Evolutionary conservation across 208 protist species (phyloP).

Genomic region (Perkinsela sp.): DNA sequence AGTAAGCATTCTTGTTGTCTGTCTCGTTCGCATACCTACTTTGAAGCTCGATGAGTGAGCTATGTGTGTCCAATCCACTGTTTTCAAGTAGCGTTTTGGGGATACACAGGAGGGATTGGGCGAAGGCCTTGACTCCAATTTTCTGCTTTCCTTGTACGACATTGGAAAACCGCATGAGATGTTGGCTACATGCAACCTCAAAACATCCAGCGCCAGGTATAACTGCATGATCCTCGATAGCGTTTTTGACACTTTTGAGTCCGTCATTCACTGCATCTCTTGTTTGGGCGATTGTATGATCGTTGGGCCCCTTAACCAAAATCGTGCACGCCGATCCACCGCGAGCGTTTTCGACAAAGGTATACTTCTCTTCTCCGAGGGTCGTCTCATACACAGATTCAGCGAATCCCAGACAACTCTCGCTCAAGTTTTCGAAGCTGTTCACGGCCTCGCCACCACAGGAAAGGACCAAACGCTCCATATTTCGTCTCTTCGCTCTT

Average conservation of each 20-base stretch:
- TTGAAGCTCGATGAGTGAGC: conserved; percentile 79
- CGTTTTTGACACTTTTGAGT: conserved; percentile 93
- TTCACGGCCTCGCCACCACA: conserved; percentile 93
- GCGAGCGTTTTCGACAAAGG: conserved; percentile 92
- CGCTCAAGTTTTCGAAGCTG: conserved; percentile 81
- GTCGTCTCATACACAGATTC: conserved; percentile 88
- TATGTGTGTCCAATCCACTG: conserved; percentile 86
- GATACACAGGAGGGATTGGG: conserved; percentile 87
- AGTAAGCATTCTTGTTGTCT: conserved; percentile 27
- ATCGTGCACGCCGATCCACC: conserved; percentile 92
- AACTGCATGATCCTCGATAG: conserved; percentile 71
- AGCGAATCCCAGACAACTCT: conserved; percentile 76
- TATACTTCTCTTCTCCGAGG: conserved; percentile 98
- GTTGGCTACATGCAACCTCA: conserved; percentile 71
- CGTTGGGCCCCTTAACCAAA: conserved; percentile 93
- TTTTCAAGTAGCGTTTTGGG: conserved; percentile 96
- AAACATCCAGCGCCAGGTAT: conserved; percentile 94
- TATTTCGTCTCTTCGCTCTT: conserved; percentile 95
- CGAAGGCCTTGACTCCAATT: conserved; percentile 91
- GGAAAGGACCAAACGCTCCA: conserved; percentile 86
- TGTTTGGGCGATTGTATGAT: conserved; percentile 94
- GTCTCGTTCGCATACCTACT: conserved; percentile 12
- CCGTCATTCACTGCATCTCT: conserved; percentile 97
- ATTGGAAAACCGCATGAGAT: conserved; percentile 70
- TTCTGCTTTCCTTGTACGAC: conserved; percentile 60